Conservation (phyloP, 2,329 filamentous ascomycete genomes). For the Sarocladiaceae sp. region DNA sequence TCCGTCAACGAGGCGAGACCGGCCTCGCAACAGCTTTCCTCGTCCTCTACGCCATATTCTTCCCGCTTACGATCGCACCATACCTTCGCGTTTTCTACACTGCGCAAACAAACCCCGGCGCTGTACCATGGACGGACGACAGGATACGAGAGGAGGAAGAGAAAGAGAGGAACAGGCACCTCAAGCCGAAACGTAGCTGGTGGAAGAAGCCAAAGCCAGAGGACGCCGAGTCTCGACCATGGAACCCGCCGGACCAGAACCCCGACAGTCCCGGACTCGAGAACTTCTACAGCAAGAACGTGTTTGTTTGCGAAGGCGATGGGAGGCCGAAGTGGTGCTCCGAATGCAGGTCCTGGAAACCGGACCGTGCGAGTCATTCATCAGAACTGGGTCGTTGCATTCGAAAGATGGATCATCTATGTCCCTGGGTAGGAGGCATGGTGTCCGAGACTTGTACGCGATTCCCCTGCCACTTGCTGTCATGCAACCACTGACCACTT, state of each 20-base stretch:
- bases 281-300: constrained; percentile 74
- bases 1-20: constrained; percentile 41
- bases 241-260: constrained; percentile 37
- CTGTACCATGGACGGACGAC: constrained; percentile 59
- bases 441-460: constrained; percentile 71
- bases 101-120: constrained; percentile 67
- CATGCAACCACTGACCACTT: neutral
- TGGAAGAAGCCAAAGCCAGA: constrained; percentile 18
- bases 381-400: constrained; percentile 78
- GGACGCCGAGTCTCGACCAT: constrained; percentile 22
- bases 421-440: constrained; percentile 94
- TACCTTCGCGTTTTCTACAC: constrained; percentile 70
- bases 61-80: constrained; percentile 60
- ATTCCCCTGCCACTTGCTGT: neutral
- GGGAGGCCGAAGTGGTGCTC: constrained; percentile 87
- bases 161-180: constrained; percentile 6
- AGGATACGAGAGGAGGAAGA: constrained; percentile 21
- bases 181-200: neutral
- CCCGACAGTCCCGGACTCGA: constrained; percentile 67
- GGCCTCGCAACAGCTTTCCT: constrained; percentile 66
- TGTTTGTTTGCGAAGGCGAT: constrained; percentile 78
- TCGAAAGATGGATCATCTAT: constrained; percentile 91
- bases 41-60: constrained; percentile 66
- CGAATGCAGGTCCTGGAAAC: constrained; percentile 80
- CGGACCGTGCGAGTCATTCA: constrained; percentile 83